Base-by-base conservation (phyloP, 306 rosid species). In the Canavalia gladiata region DNA sequence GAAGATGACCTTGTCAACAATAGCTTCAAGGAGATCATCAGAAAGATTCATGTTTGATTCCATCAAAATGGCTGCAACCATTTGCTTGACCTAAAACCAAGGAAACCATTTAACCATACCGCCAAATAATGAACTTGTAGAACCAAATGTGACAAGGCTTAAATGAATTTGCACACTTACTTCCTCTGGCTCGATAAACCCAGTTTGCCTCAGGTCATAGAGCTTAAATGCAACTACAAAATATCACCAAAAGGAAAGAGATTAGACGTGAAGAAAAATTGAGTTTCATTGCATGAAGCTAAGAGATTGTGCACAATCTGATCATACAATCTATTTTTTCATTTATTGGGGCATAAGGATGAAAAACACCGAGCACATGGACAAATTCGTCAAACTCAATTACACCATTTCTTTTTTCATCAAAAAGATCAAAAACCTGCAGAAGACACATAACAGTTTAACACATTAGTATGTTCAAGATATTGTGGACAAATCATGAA, bases 381-480 rank as follows among this genome's bases (percentile, higher is more conserved):
- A 94, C 91, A 66, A 94, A 94, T 60, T 86, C 97, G 4, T 91
- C 97, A 81, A 94, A 94, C 81, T 90, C 98, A 45, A 94, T 86
- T 41, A 86, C 98, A 28, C 97, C 98, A 54, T 94, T 91, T 88
- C 68, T 85, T 86, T 77, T 92, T 86, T 86, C 90, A 33, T 94
- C 98, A 78, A 94, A 92, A 54, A 92, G 81, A 89, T 91, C 87
- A 81, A 94, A 94, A 76, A 92, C 94, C 98, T 94, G 76, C 45
- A 78, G 13, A 45, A 74, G 51, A 63, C 74, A 30, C 56, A 64
- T 8, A 12, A 57, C 2, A 37, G 12, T 49, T 81, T 59, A 43
- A 58, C 74, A 31, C 33, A 41, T 58, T 30, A 77, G 77, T 60
- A 50, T 31, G 35, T 62, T 34, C 63, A 79, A 67, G 72, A 60